Conservation (phyloP, 2,329 filamentous ascomycete species). For the Colletotrichum sp. region DNA sequence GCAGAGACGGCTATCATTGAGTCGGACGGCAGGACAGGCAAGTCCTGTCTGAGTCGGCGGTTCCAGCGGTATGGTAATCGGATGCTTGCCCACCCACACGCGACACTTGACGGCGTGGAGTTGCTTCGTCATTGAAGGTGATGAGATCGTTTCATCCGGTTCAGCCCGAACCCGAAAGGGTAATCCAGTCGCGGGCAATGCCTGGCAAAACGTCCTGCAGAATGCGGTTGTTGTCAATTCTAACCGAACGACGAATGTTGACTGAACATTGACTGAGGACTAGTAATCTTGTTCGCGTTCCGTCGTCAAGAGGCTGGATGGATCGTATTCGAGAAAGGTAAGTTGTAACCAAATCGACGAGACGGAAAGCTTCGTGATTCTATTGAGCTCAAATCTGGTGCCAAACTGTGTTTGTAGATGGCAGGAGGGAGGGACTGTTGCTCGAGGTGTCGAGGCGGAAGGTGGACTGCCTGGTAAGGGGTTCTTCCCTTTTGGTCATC, state of each 20-base stretch:
- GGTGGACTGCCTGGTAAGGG: background rate
- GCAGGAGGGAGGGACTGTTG: background rate
- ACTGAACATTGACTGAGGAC: background rate
- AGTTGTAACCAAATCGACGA: background rate
- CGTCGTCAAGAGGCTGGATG: background rate
- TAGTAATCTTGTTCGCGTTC: background rate
- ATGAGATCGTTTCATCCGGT: constrained; percentile 7
- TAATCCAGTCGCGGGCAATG: background rate
- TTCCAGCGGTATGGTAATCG: background rate
- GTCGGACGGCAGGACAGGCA: background rate
- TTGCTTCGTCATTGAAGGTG: background rate
- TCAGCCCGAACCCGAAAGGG: background rate
- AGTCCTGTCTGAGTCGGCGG: background rate
- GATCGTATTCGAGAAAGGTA: background rate
- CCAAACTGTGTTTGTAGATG: background rate
- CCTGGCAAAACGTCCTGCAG: background rate
- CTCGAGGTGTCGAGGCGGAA: background rate
- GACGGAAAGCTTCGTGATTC: background rate
- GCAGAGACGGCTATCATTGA: background rate
- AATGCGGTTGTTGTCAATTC: background rate
- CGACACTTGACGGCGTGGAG: constrained; percentile 3
- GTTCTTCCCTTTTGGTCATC: background rate
- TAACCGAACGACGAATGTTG: background rate
- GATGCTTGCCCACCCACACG: constrained; percentile 5
- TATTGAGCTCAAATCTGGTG: background rate